These are phyloP conservation scores for Cronartium quercuum DNA, from an alignment of 1,284 basidiomycete genomes.

Conservation along the genomic window DNA sequence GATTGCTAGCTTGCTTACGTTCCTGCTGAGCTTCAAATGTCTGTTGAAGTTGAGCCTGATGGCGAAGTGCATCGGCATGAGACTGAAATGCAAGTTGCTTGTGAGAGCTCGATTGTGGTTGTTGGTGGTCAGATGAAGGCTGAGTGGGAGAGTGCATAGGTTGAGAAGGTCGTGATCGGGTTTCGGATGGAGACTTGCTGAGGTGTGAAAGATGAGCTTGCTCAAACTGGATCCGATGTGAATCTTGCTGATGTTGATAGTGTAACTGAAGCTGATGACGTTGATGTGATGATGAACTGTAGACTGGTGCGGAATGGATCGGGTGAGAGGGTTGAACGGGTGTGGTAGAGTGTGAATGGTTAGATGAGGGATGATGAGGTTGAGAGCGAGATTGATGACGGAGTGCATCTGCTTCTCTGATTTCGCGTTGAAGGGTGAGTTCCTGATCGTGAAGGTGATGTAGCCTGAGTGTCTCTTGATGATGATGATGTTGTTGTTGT, in stretches of 20 bases:
- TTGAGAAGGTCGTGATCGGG: background rate
- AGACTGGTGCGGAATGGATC: constrained; percentile 4
- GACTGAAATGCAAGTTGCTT: background rate
- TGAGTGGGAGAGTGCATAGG: background rate
- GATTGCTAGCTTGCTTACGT: background rate
- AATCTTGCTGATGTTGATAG: constrained; percentile 14
- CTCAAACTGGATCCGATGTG: background rate
- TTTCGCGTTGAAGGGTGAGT: background rate
- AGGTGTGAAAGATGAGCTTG: background rate
- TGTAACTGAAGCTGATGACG: constrained; percentile 14
- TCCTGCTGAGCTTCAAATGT: background rate
- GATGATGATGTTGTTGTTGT: background rate
- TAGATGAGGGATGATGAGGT: background rate
- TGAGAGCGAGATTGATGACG: background rate
- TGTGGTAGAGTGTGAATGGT: background rate
- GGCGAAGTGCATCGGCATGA: background rate
- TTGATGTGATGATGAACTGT: background rate
- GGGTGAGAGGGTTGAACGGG: constrained; percentile 4
- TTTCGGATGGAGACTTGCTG: background rate
- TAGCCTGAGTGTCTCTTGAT: too few relatives aligned
- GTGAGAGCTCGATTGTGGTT: background rate
- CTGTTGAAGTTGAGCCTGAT: background rate
- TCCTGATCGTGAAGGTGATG: background rate
- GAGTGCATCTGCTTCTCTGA: background rate
- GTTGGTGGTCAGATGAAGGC: background rate